Evolutionary conservation across 768 basidiomycete species (phyloP), one percentile per base, ranked within the genome.

Genomic region (Hemileccinum rubropunctum): DNA sequence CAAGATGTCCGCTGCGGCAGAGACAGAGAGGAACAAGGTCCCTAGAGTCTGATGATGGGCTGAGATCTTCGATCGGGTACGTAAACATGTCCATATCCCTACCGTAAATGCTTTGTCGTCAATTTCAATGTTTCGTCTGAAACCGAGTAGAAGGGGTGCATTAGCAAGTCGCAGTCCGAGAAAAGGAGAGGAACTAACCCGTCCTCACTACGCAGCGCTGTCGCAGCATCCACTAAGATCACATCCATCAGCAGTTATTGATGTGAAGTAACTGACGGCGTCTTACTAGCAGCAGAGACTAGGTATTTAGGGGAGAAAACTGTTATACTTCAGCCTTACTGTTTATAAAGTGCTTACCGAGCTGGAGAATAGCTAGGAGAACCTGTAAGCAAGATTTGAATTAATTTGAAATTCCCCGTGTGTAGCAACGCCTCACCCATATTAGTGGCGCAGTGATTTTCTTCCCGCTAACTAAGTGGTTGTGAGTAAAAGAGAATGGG

Each of bases 401-500:
- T n/a, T 4, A 41, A 41, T 3, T n/a, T 10, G 4, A 41, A 27
- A 27, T 27, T 15, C 21, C 18, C 7, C 10, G 15, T n/a, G 26
- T n/a, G 12, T 41, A n/a, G 38, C 3, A n/a, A 41, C 12, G 2
- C 17, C 28, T 42, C 18, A 42, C 42, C 42, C 42, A 42, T 32
- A 42, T 20, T 0, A 59, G 7, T 7, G 37, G 53, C 1, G 6
- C 8, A 13, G 35, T 0, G 12, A 51, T n/a, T 0, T 35, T 51
- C 20, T n/a, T 58, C 40, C 38, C 34, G 1, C 41, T 49, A 13
- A 59, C 58, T 58, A 18, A 3, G 9, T 1, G 8, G 2, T 1
- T 3, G 4, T 59, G 14, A 49, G 28, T 18, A 23, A 35, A 10
- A 5, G 10, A 9, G 8, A 39, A 10, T 2, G 15, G 14, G 12